A percentile compares a stretch with the other conserved stretches of the same genome.
Conservation (phyloP, 2,329 filamentous ascomycete genomes). For the Rutstroemia sp. region DNA sequence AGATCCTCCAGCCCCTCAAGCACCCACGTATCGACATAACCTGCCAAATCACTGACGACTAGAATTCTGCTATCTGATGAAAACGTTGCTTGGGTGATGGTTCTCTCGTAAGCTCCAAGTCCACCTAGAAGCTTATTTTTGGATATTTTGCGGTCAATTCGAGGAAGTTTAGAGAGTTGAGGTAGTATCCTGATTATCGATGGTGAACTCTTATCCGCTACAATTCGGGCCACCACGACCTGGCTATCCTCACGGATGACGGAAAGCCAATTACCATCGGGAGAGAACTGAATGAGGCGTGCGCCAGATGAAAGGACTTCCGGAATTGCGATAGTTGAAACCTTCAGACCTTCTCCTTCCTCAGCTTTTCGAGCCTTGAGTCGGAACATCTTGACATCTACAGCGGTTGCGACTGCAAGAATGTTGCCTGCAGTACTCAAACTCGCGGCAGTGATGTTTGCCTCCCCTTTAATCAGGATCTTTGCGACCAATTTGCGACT, state of each 20-base stretch:
- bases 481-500: slow-evolving; percentile 62
- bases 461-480: slow-evolving; percentile 64
- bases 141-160: slow-evolving; percentile 46
- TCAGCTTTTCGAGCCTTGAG: slow-evolving; percentile 47
- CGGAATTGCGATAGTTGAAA: slow-evolving; percentile 64
- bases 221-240: slow-evolving; percentile 45
- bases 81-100: slow-evolving; percentile 68
- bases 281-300: slow-evolving; percentile 60
- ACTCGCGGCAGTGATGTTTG: slow-evolving; percentile 70
- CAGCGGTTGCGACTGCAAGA: slow-evolving; percentile 67
- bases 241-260: slow-evolving; percentile 54
- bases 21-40: slow-evolving; percentile 82
- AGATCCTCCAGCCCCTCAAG: slow-evolving; percentile 51
- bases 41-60: slow-evolving; percentile 72
- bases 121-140: slow-evolving; percentile 54
- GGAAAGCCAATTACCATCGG: slow-evolving; percentile 62
- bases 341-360: slow-evolving; percentile 52
- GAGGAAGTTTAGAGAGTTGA: slow-evolving; percentile 40
- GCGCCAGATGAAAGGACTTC: slow-evolving; percentile 56
- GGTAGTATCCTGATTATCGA: slow-evolving; percentile 36
- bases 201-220: slow-evolving; percentile 29
- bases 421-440: slow-evolving; percentile 66
- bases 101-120: slow-evolving; percentile 68
- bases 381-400: slow-evolving; percentile 70
- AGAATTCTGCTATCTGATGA: slow-evolving; percentile 74